Conservation (phyloP, 2,329 filamentous ascomycete species). For the Aspergillus transmontanensis region DNA sequence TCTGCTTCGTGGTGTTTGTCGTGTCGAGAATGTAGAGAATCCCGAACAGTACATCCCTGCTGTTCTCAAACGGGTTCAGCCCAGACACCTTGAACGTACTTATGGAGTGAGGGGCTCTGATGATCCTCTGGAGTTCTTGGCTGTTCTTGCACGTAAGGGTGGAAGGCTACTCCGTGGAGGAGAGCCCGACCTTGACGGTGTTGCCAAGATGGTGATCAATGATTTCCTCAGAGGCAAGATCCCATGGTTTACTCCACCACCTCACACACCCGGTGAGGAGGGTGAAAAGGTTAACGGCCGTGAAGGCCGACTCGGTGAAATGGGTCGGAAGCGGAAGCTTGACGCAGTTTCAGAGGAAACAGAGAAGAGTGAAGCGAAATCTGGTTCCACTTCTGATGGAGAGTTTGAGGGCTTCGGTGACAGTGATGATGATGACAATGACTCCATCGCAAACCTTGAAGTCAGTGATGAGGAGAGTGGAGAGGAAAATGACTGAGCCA, state of each 20-base stretch:
- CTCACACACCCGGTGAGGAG: conserved; percentile 56
- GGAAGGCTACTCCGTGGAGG: conserved; percentile 86
- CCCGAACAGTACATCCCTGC: conserved; percentile 94
- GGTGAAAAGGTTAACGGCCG: conserved; percentile 65
- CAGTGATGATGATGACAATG: conserved; percentile 43
- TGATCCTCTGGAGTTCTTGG: conserved; percentile 79
- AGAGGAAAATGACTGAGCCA: conserved; percentile 44
- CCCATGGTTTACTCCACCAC: conserved; percentile 90
- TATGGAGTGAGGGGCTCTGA: conserved; percentile 84
- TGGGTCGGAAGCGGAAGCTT: conserved; percentile 76
- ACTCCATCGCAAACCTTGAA: conserved; percentile 46
- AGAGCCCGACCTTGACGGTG: conserved; percentile 92
- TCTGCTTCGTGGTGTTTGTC: conserved; percentile 83
- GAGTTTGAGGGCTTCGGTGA: conserved; percentile 42
- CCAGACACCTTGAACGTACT: conserved; percentile 85
- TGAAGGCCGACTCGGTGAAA: conserved; percentile 80
- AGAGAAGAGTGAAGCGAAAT: conserved; percentile 35
- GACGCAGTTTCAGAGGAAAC: conserved; percentile 49
- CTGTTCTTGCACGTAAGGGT: conserved; percentile 81
- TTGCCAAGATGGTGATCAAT: conserved; percentile 95
- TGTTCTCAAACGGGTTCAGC: conserved; percentile 77
- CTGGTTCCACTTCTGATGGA: conserved; percentile 35
- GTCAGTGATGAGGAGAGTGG: conserved; percentile 46
- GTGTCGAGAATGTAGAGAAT: conserved; percentile 94
- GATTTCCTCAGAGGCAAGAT: conserved; percentile 95